These are phyloP conservation scores for Hymenoscyphus linearis DNA, from an alignment of 2,329 filamentous ascomycete species.

Conservation along the genomic window DNA sequence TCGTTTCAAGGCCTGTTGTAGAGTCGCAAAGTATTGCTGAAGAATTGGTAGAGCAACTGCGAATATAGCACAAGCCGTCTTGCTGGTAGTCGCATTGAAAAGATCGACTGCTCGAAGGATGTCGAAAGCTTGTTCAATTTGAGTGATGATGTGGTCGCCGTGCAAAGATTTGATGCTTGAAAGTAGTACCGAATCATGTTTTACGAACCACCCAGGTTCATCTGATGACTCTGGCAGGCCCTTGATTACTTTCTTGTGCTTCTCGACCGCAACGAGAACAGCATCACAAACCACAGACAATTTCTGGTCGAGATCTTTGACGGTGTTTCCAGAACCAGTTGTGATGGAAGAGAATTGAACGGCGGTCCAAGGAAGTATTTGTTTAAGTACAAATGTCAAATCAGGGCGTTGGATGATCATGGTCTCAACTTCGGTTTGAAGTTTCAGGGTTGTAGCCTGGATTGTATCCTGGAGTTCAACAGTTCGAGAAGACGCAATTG, in stretches of 20 bases:
- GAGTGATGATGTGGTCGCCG: slow-evolving; percentile 22
- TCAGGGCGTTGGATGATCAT: slow-evolving; percentile 47
- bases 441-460: slow-evolving; percentile 11
- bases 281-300: slow-evolving; percentile 65
- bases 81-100: slow-evolving; percentile 36
- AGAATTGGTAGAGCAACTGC: slow-evolving; percentile 64
- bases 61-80: slow-evolving; percentile 51
- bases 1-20: slow-evolving; percentile 50
- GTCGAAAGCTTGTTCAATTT: slow-evolving; percentile 40
- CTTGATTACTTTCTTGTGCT: slow-evolving; percentile 52
- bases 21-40: slow-evolving; percentile 63
- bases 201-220: slow-evolving; percentile 57
- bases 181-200: slow-evolving; percentile 27
- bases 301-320: slow-evolving; percentile 47
- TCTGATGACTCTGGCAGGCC: slow-evolving; percentile 54
- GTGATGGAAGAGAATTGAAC: slow-evolving; percentile 20
- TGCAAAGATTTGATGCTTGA: slow-evolving; percentile 28
- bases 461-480: slow-evolving; percentile 20
- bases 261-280: slow-evolving; percentile 74
- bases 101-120: slow-evolving; percentile 42
- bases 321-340: slow-evolving; percentile 11
- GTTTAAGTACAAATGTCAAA: slow-evolving; percentile 58
- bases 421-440: slow-evolving; percentile 34
- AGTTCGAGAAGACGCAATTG: slow-evolving; percentile 41
- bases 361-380: slow-evolving; percentile 61